These are phyloP conservation scores for Amanita exitialis DNA, from an alignment of 768 basidiomycete genomes.

Conservation along the genomic window DNA sequence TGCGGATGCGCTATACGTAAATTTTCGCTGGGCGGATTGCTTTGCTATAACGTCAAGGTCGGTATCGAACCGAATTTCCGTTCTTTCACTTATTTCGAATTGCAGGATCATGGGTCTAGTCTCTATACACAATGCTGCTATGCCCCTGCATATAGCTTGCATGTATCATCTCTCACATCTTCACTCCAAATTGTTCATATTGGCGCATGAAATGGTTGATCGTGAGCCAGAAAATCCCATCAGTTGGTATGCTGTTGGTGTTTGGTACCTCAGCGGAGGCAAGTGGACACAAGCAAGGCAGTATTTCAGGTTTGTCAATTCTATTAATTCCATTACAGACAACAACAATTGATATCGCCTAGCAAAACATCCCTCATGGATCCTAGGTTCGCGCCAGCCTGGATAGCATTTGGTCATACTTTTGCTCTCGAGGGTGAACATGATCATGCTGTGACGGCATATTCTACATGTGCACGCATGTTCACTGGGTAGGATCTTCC, in stretches of 20 bases:
- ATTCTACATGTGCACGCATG: slow-evolving; percentile 92
- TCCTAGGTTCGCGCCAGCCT: slow-evolving; percentile 90
- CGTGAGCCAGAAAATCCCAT: slow-evolving; percentile 86
- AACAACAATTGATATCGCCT: slow-evolving; percentile 7
- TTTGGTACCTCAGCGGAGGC: slow-evolving; percentile 85
- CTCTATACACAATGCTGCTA: slow-evolving; percentile 79
- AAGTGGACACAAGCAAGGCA: slow-evolving; percentile 90
- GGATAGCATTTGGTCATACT: slow-evolving; percentile 97
- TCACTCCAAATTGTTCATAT: slow-evolving; percentile 88
- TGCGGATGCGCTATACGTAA: slow-evolving; percentile 82
- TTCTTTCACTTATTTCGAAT: not conserved
- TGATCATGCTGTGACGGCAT: slow-evolving; percentile 96
- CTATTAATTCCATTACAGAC: not conserved
- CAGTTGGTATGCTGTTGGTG: slow-evolving; percentile 97
- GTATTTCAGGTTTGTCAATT: slow-evolving; percentile 70
- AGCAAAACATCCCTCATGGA: slow-evolving; percentile 98
- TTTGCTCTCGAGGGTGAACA: slow-evolving; percentile 97
- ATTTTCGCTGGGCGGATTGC: slow-evolving; percentile 92
- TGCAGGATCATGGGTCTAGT: slow-evolving; percentile 75
- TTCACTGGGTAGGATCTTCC: slow-evolving; percentile 69
- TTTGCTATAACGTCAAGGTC: slow-evolving; percentile 80
- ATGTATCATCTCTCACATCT: slow-evolving; percentile 93
- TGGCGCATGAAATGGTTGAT: slow-evolving; percentile 94
- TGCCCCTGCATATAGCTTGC: slow-evolving; percentile 94
- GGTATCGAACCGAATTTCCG: not conserved